Conservation (phyloP, 768 basidiomycete genomes). For the Phaeotremella skinneri region DNA sequence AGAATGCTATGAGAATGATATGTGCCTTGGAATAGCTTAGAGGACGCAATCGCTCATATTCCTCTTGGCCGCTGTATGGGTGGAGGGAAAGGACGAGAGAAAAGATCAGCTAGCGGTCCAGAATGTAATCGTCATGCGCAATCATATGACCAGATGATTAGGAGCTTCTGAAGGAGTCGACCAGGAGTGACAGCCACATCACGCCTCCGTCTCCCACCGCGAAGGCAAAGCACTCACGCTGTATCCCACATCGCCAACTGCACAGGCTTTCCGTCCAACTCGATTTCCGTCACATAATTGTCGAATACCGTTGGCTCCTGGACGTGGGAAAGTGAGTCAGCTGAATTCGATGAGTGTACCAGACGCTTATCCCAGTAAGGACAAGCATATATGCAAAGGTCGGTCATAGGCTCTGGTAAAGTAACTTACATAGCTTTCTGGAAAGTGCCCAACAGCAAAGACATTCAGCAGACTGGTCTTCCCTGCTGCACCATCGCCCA, state of each 20-base stretch:
- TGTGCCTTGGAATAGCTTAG: constrained; percentile 98
- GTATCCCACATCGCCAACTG: constrained; percentile 99
- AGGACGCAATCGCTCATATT: constrained; percentile 96
- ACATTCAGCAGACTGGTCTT: constrained; percentile 58
- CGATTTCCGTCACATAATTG: constrained; percentile 98
- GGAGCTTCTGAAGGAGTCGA: too few relatives aligned
- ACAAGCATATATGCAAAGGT: constrained; percentile 52
- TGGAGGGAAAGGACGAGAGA: constrained; percentile 10
- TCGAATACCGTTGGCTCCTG: constrained; percentile 80
- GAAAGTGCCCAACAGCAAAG: constrained; percentile 48
- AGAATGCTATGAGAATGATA: constrained; percentile 95
- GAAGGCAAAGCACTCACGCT: constrained; percentile 65
- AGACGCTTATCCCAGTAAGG: neutral
- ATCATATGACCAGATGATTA: too few relatives aligned
- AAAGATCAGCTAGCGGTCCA: neutral
- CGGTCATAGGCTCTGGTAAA: constrained; percentile 14
- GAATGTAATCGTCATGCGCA: neutral
- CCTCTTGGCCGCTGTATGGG: constrained; percentile 81
- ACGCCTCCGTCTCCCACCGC: too few relatives aligned
- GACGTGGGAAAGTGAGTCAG: constrained; percentile 18
- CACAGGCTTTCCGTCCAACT: constrained; percentile 94
- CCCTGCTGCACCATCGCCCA: constrained; percentile 97
- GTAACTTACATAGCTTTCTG: constrained; percentile 38
- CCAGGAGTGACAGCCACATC: too few relatives aligned
- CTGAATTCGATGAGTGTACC: neutral